Base-by-base conservation (phyloP, 163 green algal species). In the Scenedesmus sp. region DNA sequence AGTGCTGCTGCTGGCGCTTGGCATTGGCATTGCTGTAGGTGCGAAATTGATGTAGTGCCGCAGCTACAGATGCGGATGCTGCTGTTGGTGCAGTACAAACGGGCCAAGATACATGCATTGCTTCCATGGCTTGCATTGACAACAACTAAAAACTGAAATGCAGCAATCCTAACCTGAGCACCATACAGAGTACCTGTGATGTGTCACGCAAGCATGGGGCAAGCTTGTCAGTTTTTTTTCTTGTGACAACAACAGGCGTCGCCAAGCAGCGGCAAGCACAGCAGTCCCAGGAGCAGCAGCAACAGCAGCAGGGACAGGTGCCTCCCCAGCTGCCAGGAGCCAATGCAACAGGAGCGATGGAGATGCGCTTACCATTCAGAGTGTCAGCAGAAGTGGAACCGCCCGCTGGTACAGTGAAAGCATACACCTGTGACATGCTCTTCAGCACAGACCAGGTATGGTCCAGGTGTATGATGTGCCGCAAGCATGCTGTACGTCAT, bases 381-480 rank as follows among this genome's bases (percentile, higher is more conserved):
- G 44, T 89, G 42, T 20, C 44, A 37, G 56, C 44, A 70, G 59
- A 40, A 26, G 68, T 53, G 16, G n/a, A 33, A 40, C 43, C 85
- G 12, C n/a, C 68, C 22, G 84, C 84, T 33, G 84, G 84, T 18
- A 53, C 73, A 13, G 73, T 59, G 2, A n/a, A 3, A 22, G 78
- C 42, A 15, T 51, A 59, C 37, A 42, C 43, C 43, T 89, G 85
- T 42, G 85, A 89, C 46, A 37, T 15, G 30, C 37, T 89, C 37
- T 89, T 89, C 44, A 40, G 65, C 30, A 89, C 65, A 35, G 68
- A 89, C 26, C 42, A 89, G 85, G 85, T 89, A 37, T 22, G 40
- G 44, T 26, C 12, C 51, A 61, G 56, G 33, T 61, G 7, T 70
- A 70, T 70, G 2, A 51, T 79, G 51, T 53, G 46, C 82, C 24